These are phyloP conservation scores for Talaromyces atroroseus DNA, from an alignment of 2,329 filamentous ascomycete species.

Conservation along the genomic window DNA sequence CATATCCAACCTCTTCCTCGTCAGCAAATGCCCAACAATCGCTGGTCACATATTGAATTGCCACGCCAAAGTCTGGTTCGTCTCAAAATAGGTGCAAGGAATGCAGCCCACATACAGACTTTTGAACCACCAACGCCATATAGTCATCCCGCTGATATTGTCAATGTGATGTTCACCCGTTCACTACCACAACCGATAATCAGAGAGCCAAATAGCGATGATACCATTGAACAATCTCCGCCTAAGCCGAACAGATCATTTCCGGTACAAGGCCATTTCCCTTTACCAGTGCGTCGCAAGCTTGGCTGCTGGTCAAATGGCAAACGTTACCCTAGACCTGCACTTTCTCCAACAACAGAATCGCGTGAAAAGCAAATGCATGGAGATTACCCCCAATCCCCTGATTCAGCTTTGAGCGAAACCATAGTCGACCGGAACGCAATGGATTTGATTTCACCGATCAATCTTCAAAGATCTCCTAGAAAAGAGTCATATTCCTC, in stretches of 20 bases:
- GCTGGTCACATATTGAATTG: background rate
- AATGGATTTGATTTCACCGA: background rate
- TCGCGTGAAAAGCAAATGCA: background rate
- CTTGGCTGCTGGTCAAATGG: slow-evolving; percentile 6
- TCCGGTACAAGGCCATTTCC: background rate
- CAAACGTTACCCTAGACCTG: background rate
- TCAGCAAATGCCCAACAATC: background rate
- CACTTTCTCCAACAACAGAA: background rate
- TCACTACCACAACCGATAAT: background rate
- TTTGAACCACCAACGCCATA: background rate
- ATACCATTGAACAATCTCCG: slow-evolving; percentile 4
- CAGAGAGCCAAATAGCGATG: slow-evolving; percentile 7
- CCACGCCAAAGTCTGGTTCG: slow-evolving; percentile 16
- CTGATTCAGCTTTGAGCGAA: background rate
- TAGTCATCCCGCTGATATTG: background rate
- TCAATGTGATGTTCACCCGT: background rate
- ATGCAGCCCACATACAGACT: slow-evolving; percentile 20
- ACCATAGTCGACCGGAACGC: background rate
- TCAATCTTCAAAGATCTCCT: background rate
- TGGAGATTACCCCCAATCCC: background rate
- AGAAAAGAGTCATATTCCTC: background rate
- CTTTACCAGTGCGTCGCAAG: slow-evolving; percentile 4
- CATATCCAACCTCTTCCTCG: background rate
- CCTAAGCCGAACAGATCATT: background rate
- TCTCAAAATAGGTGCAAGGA: slow-evolving; percentile 19